phyloP scores from a whole-genome alignment of 164 flowering plant species.

The Litsea cubeba region DNA sequence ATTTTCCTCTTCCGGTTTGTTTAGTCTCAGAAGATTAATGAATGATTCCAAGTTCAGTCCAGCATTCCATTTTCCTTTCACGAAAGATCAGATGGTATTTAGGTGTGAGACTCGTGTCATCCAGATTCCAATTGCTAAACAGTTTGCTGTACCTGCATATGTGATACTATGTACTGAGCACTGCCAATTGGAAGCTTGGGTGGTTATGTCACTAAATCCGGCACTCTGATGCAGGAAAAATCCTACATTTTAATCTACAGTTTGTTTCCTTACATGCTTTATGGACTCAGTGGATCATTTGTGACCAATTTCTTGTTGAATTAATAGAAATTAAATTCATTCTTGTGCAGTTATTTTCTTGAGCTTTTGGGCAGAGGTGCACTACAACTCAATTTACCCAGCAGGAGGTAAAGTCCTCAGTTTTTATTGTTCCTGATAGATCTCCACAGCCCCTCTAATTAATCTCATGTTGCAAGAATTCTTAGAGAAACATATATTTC shows the following conservation, averaged over 20 bases:
- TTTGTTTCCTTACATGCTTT: background rate
- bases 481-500: background rate
- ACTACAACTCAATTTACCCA: constrained; percentile 39
- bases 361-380: constrained; percentile 49
- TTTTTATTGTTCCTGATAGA: background rate
- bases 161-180: background rate
- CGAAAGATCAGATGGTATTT: no score
- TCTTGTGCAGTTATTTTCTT: constrained; percentile 32
- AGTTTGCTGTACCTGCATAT: background rate
- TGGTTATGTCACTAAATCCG: background rate
- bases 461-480: background rate
- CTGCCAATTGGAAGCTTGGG: background rate
- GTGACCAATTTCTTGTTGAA: background rate
- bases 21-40: no score
- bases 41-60: no score
- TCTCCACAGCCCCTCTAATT: background rate
- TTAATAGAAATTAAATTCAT: background rate
- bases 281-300: background rate
- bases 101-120: no score
- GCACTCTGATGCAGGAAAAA: background rate
- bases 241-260: background rate
- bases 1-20: no score
- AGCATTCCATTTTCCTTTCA: no score
- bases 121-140: no score
- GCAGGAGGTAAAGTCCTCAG: constrained; percentile 27